Evolutionary conservation across 2,329 filamentous ascomycete species (phyloP).

Genomic region (Peltaster fructicola): DNA sequence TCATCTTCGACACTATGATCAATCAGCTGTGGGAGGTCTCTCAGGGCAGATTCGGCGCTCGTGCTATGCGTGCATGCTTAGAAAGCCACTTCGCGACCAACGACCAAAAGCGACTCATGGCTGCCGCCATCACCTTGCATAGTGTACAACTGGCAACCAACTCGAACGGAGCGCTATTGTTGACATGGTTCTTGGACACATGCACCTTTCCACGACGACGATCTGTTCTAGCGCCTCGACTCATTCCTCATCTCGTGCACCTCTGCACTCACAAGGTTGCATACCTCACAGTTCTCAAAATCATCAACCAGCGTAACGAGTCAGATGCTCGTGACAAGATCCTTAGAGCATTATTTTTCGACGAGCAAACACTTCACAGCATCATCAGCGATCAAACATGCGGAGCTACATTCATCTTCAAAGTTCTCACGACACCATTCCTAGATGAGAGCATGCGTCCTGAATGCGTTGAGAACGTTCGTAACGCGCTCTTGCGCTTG

Average conservation of each 20-base stretch:
- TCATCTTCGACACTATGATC: slow-evolving; percentile 96
- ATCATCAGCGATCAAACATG: slow-evolving; percentile 85
- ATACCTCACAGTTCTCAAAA: slow-evolving; percentile 90
- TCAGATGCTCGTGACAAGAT: slow-evolving; percentile 80
- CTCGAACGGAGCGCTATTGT: slow-evolving; percentile 76
- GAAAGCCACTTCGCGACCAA: slow-evolving; percentile 92
- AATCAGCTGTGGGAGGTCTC: slow-evolving; percentile 83
- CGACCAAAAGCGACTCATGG: slow-evolving; percentile 88
- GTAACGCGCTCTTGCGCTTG: slow-evolving; percentile 70
- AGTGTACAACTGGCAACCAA: slow-evolving; percentile 94
- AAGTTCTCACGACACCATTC: slow-evolving; percentile 92
- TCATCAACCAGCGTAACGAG: slow-evolving; percentile 95
- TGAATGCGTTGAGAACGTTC: slow-evolving; percentile 83
- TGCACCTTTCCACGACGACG: slow-evolving; percentile 88
- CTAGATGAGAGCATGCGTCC: slow-evolving; percentile 80
- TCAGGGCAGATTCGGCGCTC: slow-evolving; percentile 83
- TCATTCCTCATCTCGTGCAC: slow-evolving; percentile 85
- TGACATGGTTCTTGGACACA: slow-evolving; percentile 97
- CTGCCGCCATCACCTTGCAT: slow-evolving; percentile 86
- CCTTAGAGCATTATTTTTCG: slow-evolving; percentile 81
- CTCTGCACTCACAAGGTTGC: slow-evolving; percentile 98
- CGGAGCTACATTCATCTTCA: slow-evolving; percentile 92
- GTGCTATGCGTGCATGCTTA: slow-evolving; percentile 89
- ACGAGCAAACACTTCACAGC: slow-evolving; percentile 72
- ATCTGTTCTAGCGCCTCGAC: slow-evolving; percentile 75